phyloP scores from a whole-genome alignment of 768 basidiomycete species.

The Hygrophoropsis aurantiaca region DNA sequence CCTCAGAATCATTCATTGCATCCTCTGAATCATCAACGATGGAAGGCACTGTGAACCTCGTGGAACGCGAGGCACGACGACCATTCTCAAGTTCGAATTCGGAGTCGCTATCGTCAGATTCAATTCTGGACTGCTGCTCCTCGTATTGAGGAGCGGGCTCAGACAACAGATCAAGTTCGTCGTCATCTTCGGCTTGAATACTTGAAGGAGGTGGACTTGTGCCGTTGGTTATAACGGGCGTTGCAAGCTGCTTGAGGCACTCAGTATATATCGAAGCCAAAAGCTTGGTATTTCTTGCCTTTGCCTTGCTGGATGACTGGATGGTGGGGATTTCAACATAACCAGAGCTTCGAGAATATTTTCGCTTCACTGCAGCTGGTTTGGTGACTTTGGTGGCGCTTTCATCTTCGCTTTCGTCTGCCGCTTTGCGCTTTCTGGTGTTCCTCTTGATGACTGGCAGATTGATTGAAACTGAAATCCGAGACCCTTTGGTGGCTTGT shows the following conservation, averaged over 20 bases:
- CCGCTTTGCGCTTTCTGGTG: conserved; percentile 32
- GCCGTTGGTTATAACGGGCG: conserved; percentile 6
- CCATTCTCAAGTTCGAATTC: conserved; percentile 50
- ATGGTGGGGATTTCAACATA: conserved; percentile 16
- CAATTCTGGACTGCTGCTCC: conserved; percentile 38
- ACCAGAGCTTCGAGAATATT: conserved; percentile 29
- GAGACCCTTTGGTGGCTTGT: conserved; percentile 3
- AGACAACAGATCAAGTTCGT: conserved; percentile 26
- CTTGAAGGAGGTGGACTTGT: conserved; percentile 19
- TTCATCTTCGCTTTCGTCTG: conserved; percentile 24
- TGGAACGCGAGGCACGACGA: background rate
- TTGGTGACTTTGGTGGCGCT: conserved; percentile 6
- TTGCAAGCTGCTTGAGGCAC: background rate
- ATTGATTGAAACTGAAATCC: background rate
- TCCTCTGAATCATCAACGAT: conserved; percentile 35
- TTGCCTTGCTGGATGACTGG: conserved; percentile 11
- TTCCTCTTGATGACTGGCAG: conserved; percentile 10
- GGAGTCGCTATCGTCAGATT: conserved; percentile 56
- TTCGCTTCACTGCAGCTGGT: conserved; percentile 28
- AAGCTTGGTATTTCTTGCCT: conserved; percentile 18
- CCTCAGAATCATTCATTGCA: conserved; percentile 14
- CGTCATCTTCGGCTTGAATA: conserved; percentile 26
- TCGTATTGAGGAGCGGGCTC: conserved; percentile 42
- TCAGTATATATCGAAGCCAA: conserved; percentile 15
- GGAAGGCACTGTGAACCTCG: background rate